phyloP scores from a whole-genome alignment of 495 filamentous ascomycete genomes.

The Podospora pseudoanserina region DNA sequence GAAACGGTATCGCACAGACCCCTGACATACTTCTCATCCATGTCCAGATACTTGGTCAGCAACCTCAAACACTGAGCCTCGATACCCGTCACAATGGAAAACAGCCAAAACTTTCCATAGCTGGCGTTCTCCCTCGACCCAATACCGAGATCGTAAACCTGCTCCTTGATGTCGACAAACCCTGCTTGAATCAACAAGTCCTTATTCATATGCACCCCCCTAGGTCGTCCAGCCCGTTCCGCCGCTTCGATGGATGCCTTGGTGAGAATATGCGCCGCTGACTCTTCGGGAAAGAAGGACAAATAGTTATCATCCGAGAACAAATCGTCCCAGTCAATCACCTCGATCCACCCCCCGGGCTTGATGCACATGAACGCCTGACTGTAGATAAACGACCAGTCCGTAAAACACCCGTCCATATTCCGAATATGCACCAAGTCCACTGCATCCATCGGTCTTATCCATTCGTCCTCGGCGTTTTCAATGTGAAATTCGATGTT shows the following conservation, averaged over 20 bases:
- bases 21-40: constrained; percentile 52
- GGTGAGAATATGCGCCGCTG: constrained; percentile 34
- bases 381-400: constrained; percentile 60
- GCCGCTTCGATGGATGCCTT: constrained; percentile 42
- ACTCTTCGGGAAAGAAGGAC: constrained; percentile 38
- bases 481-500: constrained; percentile 71
- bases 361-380: constrained; percentile 58
- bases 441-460: constrained; percentile 52
- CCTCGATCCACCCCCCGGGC: constrained; percentile 64
- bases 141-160: constrained; percentile 57
- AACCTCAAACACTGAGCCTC: constrained; percentile 60
- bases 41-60: constrained; percentile 57
- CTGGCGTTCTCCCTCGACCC: constrained; percentile 50
- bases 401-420: constrained; percentile 59
- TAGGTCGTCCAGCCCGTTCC: constrained; percentile 42
- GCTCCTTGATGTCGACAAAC: constrained; percentile 57
- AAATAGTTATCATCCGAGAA: constrained; percentile 37
- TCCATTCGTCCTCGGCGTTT: constrained; percentile 60
- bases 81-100: constrained; percentile 60
- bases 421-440: constrained; percentile 65
- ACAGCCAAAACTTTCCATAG: constrained; percentile 64
- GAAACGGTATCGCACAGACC: constrained; percentile 53
- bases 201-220: constrained; percentile 56
- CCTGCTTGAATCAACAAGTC: constrained; percentile 52
- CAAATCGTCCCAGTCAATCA: constrained; percentile 53